A percentile compares a stretch with the other conserved stretches of the same genome.
These are phyloP conservation scores for Medicago arabica DNA, from an alignment of 306 rosid genomes.

Conservation along the genomic window DNA sequence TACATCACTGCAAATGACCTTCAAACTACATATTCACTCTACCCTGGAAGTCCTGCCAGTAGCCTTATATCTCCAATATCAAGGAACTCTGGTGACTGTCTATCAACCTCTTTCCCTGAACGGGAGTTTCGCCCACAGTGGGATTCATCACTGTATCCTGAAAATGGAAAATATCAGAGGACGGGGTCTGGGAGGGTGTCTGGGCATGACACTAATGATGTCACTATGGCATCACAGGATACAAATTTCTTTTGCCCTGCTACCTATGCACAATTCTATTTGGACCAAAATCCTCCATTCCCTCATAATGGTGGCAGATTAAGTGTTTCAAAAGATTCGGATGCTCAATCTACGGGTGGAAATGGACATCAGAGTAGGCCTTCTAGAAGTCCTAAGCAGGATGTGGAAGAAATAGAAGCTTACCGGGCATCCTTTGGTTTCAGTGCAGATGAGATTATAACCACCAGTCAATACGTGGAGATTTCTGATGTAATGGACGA, in stretches of 20 bases:
- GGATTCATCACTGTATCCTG: slow-evolving; percentile 78
- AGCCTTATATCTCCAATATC: slow-evolving; percentile 81
- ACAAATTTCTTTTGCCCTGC: slow-evolving; percentile 98
- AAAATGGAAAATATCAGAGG: slow-evolving; percentile 72
- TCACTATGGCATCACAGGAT: slow-evolving; percentile 76
- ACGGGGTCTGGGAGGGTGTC: slow-evolving; percentile 73
- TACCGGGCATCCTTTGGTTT: slow-evolving; percentile 99
- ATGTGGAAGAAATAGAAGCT: slow-evolving; percentile 96
- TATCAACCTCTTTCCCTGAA: slow-evolving; percentile 81
- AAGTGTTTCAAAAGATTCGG: slow-evolving; percentile 96
- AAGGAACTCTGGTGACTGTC: slow-evolving; percentile 76
- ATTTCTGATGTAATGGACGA: slow-evolving; percentile 94
- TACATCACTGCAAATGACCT: slow-evolving; percentile 85
- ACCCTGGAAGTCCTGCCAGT: slow-evolving; percentile 94
- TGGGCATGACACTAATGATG: slow-evolving; percentile 67
- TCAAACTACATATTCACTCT: slow-evolving; percentile 84
- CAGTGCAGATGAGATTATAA: slow-evolving; percentile 98
- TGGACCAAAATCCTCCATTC: slow-evolving; percentile 94
- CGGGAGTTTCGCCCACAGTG: slow-evolving; percentile 76
- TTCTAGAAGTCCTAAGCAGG: slow-evolving; percentile 88
- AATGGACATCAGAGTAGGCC: slow-evolving; percentile 84
- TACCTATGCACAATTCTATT: slow-evolving; percentile 93
- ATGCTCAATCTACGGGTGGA: slow-evolving; percentile 78
- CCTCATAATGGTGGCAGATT: slow-evolving; percentile 94
- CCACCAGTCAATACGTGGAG: slow-evolving; percentile 88